phyloP scores from a whole-genome alignment of 2,329 filamentous ascomycete species.

The Colletotrichum kahawae region DNA sequence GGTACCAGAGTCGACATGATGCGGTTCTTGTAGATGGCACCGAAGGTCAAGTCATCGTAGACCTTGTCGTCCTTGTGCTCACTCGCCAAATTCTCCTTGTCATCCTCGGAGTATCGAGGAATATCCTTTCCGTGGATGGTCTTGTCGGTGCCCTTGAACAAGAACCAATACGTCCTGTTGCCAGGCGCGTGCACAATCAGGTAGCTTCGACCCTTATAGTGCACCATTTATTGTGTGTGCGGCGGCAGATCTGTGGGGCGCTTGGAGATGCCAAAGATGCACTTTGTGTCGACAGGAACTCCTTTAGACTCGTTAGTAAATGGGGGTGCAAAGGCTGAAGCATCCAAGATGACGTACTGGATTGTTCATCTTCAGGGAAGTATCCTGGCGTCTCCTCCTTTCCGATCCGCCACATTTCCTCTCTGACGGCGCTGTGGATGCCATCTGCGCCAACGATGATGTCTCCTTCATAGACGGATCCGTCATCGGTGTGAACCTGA shows the following conservation, averaged over 20 bases:
- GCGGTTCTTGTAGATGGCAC: slow-evolving; percentile 32
- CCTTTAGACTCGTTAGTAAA: background rate
- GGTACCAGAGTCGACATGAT: slow-evolving; percentile 30
- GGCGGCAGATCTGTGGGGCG: background rate
- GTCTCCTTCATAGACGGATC: slow-evolving; percentile 32
- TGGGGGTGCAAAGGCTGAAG: background rate
- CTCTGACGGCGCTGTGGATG: slow-evolving; percentile 41
- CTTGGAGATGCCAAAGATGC: slow-evolving; percentile 43
- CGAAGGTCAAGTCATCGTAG: slow-evolving; percentile 30
- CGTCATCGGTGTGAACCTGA: slow-evolving; percentile 34
- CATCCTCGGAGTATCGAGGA: slow-evolving; percentile 35
- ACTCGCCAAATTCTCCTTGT: slow-evolving; percentile 31
- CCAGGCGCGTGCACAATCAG: slow-evolving; percentile 35
- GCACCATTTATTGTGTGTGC: background rate
- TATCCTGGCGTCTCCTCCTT: slow-evolving; percentile 27
- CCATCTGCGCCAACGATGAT: slow-evolving; percentile 45
- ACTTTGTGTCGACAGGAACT: slow-evolving; percentile 24
- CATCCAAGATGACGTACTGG: background rate
- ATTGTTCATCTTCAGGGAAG: slow-evolving; percentile 26
- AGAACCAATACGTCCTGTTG: slow-evolving; percentile 39
- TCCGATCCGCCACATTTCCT: slow-evolving; percentile 31
- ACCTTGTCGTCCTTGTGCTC: slow-evolving; percentile 25
- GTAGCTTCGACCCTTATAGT: slow-evolving; percentile 27
- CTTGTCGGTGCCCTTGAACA: slow-evolving; percentile 33
- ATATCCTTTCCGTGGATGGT: slow-evolving; percentile 34